These are phyloP conservation scores for Trametes pubescens DNA, from an alignment of 1,284 basidiomycete species.

Conservation along the genomic window DNA sequence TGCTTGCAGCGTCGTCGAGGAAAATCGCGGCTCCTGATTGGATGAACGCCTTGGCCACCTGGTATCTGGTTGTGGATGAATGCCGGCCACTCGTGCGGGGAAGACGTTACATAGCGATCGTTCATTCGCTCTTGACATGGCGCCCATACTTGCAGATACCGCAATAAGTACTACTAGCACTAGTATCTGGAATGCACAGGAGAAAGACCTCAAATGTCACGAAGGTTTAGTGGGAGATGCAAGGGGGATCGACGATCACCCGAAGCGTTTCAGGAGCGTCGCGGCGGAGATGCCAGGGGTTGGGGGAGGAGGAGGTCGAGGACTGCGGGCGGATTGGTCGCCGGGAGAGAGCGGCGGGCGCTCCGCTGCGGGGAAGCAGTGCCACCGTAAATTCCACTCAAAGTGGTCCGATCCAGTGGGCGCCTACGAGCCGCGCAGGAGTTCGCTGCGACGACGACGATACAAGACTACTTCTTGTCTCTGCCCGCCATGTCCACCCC, in stretches of 20 bases:
- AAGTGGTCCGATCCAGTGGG: slow-evolving; percentile 34
- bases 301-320: background rate
- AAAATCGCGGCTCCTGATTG: background rate
- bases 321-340: background rate
- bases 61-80: background rate
- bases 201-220: background rate
- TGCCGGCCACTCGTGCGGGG: background rate
- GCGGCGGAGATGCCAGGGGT: slow-evolving; percentile 10
- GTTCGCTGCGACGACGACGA: slow-evolving; percentile 15
- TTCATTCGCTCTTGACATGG: too few relatives aligned
- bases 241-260: slow-evolving; percentile 8
- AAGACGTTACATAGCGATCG: background rate
- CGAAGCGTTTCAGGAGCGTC: background rate
- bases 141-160: too few relatives aligned
- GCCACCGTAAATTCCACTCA: slow-evolving; percentile 21
- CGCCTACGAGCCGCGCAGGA: slow-evolving; percentile 12
- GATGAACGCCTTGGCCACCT: background rate
- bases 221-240: background rate
- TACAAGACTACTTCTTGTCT: slow-evolving; percentile 27
- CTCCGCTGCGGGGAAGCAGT: slow-evolving; percentile 23
- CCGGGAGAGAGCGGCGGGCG: slow-evolving; percentile 19
- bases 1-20: slow-evolving; percentile 6
- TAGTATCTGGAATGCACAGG: background rate
- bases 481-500: slow-evolving; percentile 39
- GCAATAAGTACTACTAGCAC: too few relatives aligned